These are phyloP conservation scores for Eucalyptus decipiens DNA, from an alignment of 345 rosid genomes.

Conservation along the genomic window DNA sequence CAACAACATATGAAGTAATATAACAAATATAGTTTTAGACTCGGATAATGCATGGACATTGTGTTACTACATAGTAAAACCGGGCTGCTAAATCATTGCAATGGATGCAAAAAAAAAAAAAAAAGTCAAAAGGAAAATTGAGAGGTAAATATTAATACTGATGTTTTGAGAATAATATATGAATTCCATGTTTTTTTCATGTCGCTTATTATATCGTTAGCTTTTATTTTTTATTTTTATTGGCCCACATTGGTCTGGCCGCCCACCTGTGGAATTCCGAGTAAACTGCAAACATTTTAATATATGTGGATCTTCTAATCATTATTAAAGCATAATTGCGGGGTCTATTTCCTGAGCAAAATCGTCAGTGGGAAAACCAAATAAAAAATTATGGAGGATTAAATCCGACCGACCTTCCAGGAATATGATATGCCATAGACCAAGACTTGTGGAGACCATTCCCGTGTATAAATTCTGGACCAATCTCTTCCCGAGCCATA, in stretches of 20 bases:
- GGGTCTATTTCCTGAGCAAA: background rate
- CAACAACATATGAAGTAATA: background rate
- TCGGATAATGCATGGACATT: fast-evolving
- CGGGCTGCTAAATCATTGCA: background rate
- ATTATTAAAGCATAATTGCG: background rate
- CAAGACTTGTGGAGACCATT: background rate
- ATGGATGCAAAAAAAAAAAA: background rate
- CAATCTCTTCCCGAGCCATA: background rate
- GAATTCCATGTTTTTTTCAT: too few relatives aligned
- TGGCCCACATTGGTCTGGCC: background rate
- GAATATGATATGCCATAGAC: background rate
- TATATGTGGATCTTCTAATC: background rate
- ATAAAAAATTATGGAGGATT: background rate
- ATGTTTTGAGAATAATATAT: conserved; percentile 37
- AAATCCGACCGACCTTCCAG: background rate
- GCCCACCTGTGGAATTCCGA: background rate
- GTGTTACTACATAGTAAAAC: background rate
- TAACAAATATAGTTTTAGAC: background rate
- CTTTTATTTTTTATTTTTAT: background rate
- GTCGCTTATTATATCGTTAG: background rate
- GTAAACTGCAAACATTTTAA: background rate
- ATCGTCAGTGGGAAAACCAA: background rate
- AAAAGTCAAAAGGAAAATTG: too few relatives aligned
- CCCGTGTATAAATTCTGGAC: background rate
- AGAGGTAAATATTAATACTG: background rate